phyloP scores from a whole-genome alignment of 2,329 filamentous ascomycete genomes.

The Colletotrichum phormii region DNA sequence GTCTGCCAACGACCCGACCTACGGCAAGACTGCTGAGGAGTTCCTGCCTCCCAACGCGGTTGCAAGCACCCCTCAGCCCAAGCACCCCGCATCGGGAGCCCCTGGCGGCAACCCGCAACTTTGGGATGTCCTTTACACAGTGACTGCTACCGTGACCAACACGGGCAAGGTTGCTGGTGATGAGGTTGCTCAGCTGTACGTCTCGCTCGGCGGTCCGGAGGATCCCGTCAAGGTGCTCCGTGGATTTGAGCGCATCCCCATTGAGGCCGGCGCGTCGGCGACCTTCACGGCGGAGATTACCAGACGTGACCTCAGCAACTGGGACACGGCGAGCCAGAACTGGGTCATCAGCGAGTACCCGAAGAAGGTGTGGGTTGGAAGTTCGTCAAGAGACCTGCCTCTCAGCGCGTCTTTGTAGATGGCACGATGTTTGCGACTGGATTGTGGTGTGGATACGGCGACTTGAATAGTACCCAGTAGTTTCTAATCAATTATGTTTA shows the following conservation, averaged over 20 bases:
- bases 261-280: slow-evolving; percentile 75
- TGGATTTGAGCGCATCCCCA: slow-evolving; percentile 81
- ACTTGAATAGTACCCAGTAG: neutral
- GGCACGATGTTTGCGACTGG: neutral
- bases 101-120: slow-evolving; percentile 74
- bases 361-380: slow-evolving; percentile 67
- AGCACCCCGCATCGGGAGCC: slow-evolving; percentile 60
- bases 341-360: slow-evolving; percentile 73
- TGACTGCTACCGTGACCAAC: slow-evolving; percentile 78
- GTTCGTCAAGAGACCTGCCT: slow-evolving; percentile 66
- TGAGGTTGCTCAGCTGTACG: slow-evolving; percentile 81
- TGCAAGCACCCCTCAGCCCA: slow-evolving; percentile 68
- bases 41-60: slow-evolving; percentile 71
- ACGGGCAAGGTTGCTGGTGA: slow-evolving; percentile 74
- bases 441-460: neutral
- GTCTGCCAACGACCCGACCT: slow-evolving; percentile 69
- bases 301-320: slow-evolving; percentile 87
- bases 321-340: slow-evolving; percentile 84
- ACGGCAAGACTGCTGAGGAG: slow-evolving; percentile 67
- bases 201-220: slow-evolving; percentile 82
- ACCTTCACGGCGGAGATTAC: slow-evolving; percentile 78
- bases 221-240: slow-evolving; percentile 78
- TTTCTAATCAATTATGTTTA: slow-evolving; percentile 16
- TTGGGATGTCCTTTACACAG: slow-evolving; percentile 76
- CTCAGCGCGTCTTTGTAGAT: slow-evolving; percentile 49